Conservation (phyloP, 2,329 filamentous ascomycete species). For the Alternaria panax region DNA sequence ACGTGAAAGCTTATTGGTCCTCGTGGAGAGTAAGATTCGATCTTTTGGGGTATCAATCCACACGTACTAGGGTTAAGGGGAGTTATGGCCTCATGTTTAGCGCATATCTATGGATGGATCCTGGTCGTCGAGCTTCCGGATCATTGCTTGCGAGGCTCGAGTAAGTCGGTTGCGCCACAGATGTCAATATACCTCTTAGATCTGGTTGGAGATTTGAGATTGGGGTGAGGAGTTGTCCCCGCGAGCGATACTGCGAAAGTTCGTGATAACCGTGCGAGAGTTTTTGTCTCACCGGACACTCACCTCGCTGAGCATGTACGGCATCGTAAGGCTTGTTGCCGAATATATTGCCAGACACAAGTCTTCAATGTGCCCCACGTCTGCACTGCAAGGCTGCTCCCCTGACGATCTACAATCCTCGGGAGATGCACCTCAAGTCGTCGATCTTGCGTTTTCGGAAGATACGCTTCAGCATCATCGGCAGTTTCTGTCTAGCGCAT, state of each 20-base stretch:
- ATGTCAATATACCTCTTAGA: background rate
- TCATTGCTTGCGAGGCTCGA: background rate
- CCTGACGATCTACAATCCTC: constrained; percentile 11
- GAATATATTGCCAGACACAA: background rate
- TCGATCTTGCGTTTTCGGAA: constrained; percentile 11
- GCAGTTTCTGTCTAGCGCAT: background rate
- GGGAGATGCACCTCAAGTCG: background rate
- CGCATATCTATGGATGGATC: background rate
- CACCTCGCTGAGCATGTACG: background rate
- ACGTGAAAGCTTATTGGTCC: constrained; percentile 1
- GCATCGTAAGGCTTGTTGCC: background rate
- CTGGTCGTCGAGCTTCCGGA: constrained; percentile 7
- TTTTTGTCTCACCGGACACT: background rate
- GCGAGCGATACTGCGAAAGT: background rate
- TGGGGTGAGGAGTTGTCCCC: background rate
- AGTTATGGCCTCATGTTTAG: background rate
- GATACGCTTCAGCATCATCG: background rate
- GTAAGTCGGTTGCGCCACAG: background rate
- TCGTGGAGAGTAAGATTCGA: background rate
- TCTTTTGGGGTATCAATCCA: constrained; percentile 5
- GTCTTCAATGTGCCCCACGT: background rate
- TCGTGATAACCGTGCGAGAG: background rate
- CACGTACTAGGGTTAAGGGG: background rate
- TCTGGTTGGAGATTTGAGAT: background rate
- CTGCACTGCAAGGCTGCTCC: constrained; percentile 2